These are phyloP conservation scores for Agrocybe pediades DNA, from an alignment of 768 basidiomycete genomes.

Conservation along the genomic window DNA sequence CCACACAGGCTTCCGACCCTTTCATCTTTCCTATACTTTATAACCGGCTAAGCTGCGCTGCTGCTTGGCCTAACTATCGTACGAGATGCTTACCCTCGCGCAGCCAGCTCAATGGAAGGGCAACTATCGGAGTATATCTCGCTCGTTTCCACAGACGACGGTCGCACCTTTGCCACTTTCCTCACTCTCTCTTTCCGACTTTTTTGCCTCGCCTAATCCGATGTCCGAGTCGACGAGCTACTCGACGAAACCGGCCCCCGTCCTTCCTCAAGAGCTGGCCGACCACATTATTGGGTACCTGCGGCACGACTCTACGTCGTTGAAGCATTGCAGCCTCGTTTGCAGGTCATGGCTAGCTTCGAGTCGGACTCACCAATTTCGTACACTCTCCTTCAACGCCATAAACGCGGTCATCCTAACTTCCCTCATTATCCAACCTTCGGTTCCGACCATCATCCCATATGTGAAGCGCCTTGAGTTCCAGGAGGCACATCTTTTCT, in stretches of 20 bases:
- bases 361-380: constrained; percentile 9
- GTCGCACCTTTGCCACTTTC: no score
- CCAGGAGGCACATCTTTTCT: background rate
- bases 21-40: no score
- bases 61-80: no score
- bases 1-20: no score
- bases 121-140: no score
- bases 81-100: no score
- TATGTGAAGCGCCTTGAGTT: constrained; percentile 7
- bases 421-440: background rate
- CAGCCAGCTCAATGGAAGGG: no score
- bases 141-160: no score
- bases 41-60: no score
- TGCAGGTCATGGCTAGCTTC: constrained; percentile 12
- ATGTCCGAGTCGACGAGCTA: no score
- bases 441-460: constrained; percentile 2
- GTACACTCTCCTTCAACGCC: constrained; percentile 1
- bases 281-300: constrained; percentile 10
- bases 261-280: constrained; percentile 12
- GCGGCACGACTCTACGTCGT: background rate
- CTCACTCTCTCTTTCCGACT: no score
- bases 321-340: constrained; percentile 17
- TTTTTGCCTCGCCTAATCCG: no score
- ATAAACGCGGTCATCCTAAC: background rate
- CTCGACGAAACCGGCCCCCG: background rate